Base-by-base conservation (phyloP, 2,329 filamentous ascomycete species). In the Cordyceps tenuipes region DNA sequence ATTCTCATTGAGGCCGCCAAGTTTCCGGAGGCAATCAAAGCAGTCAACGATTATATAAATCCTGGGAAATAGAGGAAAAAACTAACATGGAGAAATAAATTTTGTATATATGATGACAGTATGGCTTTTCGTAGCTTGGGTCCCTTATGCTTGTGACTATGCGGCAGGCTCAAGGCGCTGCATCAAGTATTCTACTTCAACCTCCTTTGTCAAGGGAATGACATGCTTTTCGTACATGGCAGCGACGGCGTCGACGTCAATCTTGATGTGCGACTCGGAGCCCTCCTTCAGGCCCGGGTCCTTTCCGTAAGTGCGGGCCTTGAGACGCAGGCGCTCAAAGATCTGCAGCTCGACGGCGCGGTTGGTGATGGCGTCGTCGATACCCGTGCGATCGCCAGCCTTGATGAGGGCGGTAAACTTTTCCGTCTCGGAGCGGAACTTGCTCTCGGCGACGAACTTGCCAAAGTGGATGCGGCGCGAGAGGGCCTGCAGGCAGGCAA, bases 121-220 rank as follows among this genome's bases (percentile, higher is more conserved):
- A 59, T 48, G 26, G 23, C 26, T 12, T 39, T 17, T 21, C 43
- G 23, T 54, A 17, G 36, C 36, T 34, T 36, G n/a, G 13, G 12
- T 29, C 41, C n/a, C 5, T 19, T 43, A 39, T 48, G 10, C 6
- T 43, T 10, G n/a, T 46, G 55, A 65, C 67, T 61, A 70, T 57
- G 67, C 60, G 47, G 65, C 68, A 64, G 70, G 71, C 58, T 84
- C 83, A 58, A 99, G 77, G 64, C 94, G 83, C 75, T 97, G 91
- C 90, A 99, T 96, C 66, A 99, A 79, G 72, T 99, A 99, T 68
- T 99, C 94, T 10, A 99, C 91, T 79, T 99, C 94, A 46, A 99
- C 93, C 64, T 91, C 88, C 75, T 99, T 99, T n/a, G 94, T 99
- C 72, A 97, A 75, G 0, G 94, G 94, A 67, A 99, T 99, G 62